A percentile compares a stretch with the other conserved stretches of the same genome.
phyloP scores from a whole-genome alignment of 768 basidiomycete species.

The Trametes cubensis region DNA sequence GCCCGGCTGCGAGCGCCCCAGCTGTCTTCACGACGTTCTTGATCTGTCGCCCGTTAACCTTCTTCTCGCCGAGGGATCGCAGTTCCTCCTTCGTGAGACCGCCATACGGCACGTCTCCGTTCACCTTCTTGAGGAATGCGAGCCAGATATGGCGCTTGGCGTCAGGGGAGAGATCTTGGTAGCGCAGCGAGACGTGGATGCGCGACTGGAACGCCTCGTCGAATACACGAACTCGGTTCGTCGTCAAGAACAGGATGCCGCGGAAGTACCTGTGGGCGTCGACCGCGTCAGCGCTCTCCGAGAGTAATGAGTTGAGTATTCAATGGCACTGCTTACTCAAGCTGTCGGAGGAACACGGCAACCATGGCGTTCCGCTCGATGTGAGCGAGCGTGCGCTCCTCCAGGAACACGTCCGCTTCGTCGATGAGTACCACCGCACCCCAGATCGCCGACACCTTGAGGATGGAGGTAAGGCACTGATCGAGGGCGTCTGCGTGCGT shows the following conservation, averaged over 20 bases:
- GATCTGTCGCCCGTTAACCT: constrained; percentile 67
- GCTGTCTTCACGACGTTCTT: constrained; percentile 72
- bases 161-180: constrained; percentile 54
- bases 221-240: constrained; percentile 42
- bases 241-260: constrained; percentile 45
- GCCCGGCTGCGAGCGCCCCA: constrained; percentile 56
- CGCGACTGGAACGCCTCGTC: constrained; percentile 41
- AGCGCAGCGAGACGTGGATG: constrained; percentile 50
- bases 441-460: constrained; percentile 39
- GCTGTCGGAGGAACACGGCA: constrained; percentile 50
- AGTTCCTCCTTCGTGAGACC: constrained; percentile 47
- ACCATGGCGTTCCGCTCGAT: constrained; percentile 73
- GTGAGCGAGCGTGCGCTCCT: constrained; percentile 65
- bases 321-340: constrained; percentile 22
- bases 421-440: constrained; percentile 40
- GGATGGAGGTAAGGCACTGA: constrained; percentile 32
- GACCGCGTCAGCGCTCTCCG: background rate
- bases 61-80: constrained; percentile 47
- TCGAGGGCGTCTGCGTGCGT: constrained; percentile 38
- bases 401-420: constrained; percentile 70
- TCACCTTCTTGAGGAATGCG: constrained; percentile 54
- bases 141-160: constrained; percentile 65
- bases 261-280: constrained; percentile 31
- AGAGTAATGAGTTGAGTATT: no score
- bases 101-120: constrained; percentile 30